Evolutionary conservation across 1,139 yeast genomes (phyloP).

Genomic region (Protomyces lactucae-debilis): DNA sequence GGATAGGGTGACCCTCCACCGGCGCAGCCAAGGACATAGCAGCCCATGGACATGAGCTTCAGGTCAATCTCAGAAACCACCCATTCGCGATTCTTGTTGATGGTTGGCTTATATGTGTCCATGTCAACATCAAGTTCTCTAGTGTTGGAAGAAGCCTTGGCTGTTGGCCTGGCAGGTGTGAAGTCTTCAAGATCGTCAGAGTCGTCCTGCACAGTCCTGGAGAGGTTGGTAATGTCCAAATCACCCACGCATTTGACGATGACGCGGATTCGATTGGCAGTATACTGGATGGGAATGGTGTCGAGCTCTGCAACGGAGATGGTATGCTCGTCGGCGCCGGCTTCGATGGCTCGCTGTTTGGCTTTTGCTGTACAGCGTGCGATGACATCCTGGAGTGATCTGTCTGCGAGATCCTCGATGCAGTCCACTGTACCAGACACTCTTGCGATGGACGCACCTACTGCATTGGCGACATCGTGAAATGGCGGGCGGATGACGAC

Average conservation of each 20-base stretch:
- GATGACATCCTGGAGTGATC: slow-evolving; percentile 26
- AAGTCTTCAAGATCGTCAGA: not conserved
- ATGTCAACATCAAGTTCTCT: not conserved
- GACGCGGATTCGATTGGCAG: slow-evolving; percentile 31
- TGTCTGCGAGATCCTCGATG: slow-evolving; percentile 34
- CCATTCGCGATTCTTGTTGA: slow-evolving; percentile 44
- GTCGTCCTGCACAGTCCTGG: not conserved
- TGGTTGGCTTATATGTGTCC: slow-evolving; percentile 40
- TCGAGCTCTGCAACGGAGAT: slow-evolving; percentile 32
- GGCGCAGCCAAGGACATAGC: slow-evolving; percentile 49
- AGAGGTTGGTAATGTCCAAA: slow-evolving; percentile 11
- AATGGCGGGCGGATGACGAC: slow-evolving; percentile 43
- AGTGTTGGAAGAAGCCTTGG: not conserved
- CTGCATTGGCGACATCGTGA: slow-evolving; percentile 46
- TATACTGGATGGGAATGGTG: slow-evolving; percentile 32
- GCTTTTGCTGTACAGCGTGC: slow-evolving; percentile 30
- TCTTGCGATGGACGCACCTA: slow-evolving; percentile 49
- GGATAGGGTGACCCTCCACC: slow-evolving; percentile 52
- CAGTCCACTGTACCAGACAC: slow-evolving; percentile 38
- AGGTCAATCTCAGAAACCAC: slow-evolving; percentile 42
- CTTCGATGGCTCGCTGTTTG: slow-evolving; percentile 29
- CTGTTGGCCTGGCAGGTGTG: not conserved
- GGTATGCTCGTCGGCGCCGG: slow-evolving; percentile 31
- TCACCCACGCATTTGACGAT: slow-evolving; percentile 34
- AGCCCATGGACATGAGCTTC: slow-evolving; percentile 45